phyloP scores from a whole-genome alignment of 805 yeast genomes.

The Candida andamanensis region DNA sequence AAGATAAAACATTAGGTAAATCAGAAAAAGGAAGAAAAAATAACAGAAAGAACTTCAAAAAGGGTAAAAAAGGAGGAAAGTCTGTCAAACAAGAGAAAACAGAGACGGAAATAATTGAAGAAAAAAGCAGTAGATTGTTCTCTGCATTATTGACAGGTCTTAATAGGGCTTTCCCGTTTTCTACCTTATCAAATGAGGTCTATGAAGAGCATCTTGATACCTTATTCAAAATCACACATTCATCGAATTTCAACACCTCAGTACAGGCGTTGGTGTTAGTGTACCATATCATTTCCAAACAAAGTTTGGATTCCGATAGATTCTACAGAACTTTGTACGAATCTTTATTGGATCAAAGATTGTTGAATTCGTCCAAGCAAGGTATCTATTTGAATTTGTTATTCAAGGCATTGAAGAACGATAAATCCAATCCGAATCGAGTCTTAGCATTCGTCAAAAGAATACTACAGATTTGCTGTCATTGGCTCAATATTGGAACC shows the following conservation, averaged over 20 bases:
- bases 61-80: slow-evolving; percentile 84
- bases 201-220: slow-evolving; percentile 78
- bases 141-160: slow-evolving; percentile 91
- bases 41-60: slow-evolving; percentile 64
- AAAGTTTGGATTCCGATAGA: slow-evolving; percentile 56
- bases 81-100: slow-evolving; percentile 64
- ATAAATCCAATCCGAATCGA: slow-evolving; percentile 49
- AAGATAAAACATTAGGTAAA: slow-evolving; percentile 41
- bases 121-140: slow-evolving; percentile 77
- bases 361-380: slow-evolving; percentile 84
- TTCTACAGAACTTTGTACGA: slow-evolving; percentile 87
- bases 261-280: slow-evolving; percentile 87
- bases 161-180: slow-evolving; percentile 93
- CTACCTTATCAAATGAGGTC: slow-evolving; percentile 63
- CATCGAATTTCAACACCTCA: slow-evolving; percentile 89
- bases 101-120: slow-evolving; percentile 63
- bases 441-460: slow-evolving; percentile 89
- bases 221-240: slow-evolving; percentile 84
- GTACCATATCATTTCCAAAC: slow-evolving; percentile 67
- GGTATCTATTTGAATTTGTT: slow-evolving; percentile 84
- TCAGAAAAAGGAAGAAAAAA: slow-evolving; percentile 52
- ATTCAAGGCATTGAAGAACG: slow-evolving; percentile 77
- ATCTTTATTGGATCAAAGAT: slow-evolving; percentile 77
- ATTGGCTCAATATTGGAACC: slow-evolving; percentile 87
- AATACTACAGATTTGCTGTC: slow-evolving; percentile 75